Evolutionary conservation across 805 yeast genomes (phyloP), one percentile per base, ranked within the genome.

Genomic region (Lachancea mirantina): DNA sequence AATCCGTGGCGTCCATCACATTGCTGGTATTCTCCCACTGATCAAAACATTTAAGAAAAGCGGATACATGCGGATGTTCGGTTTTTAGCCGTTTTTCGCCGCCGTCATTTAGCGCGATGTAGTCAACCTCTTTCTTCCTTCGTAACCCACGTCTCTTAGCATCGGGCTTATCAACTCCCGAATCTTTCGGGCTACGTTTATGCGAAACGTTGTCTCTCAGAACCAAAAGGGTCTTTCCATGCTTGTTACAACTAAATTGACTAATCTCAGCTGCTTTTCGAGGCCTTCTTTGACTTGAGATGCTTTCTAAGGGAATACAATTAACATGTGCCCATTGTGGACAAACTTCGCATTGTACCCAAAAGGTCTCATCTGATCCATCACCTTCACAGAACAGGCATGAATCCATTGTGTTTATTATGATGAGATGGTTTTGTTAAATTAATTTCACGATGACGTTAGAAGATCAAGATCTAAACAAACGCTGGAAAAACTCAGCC

Each of bases 31-130:
- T 46, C 11, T 39, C 36, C 46, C 48, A 49, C 19, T 36, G 38
- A 25, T 30, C 38, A 21, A 45, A 49, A 40, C 46, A 42, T 25
- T 31, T 31, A 18, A 49, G 26, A 26, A 63, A 55, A 4, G 39
- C 34, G 8, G 38, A 57, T 32, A 52, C 72, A 60, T 74, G 77
- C 2, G 75, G 78, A 49, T 83, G 94, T 7, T 72, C 68, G 45
- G 73, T 73, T 19, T 66, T 64, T 4, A 70, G 59, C 4, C 72
- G 68, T 35, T 66, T 36, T 50, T 63, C 52, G 22, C 76, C 79
- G 4, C 95, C 94, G 35, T 77, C 79, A 51, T 85, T 73, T 45
- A 85, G 61, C 0, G 94, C 92, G 7, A 74, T 76, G 49, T 85
- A 85, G 50, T 85, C 94, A 27, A 87, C 70, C 32, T 66, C 65